phyloP scores from a whole-genome alignment of 192 early-diverging fungal species.

The Coemansia biformis region DNA sequence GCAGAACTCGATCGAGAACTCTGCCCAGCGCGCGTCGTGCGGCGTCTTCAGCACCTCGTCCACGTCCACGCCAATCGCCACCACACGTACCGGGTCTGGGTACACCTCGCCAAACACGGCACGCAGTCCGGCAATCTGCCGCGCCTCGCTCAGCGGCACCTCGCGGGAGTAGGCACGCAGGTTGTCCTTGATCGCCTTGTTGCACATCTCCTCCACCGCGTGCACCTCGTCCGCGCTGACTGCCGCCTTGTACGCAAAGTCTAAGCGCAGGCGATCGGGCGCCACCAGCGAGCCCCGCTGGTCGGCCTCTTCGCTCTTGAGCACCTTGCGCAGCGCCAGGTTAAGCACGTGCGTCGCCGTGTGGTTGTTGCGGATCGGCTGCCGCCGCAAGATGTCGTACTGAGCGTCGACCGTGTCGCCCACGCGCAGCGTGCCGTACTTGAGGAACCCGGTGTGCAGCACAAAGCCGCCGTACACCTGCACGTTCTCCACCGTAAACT shows the following conservation, averaged over 20 bases:
- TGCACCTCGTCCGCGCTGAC: slow-evolving; percentile 63
- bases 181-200: slow-evolving; percentile 71
- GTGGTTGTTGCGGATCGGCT: slow-evolving; percentile 93
- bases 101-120: slow-evolving; percentile 98
- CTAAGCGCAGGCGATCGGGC: slow-evolving; percentile 94
- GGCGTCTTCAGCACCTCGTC: slow-evolving; percentile 80
- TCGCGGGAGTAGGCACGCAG: slow-evolving; percentile 74
- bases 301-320: slow-evolving; percentile 69
- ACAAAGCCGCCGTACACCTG: slow-evolving; percentile 94
- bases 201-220: slow-evolving; percentile 72
- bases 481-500: slow-evolving; percentile 88
- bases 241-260: slow-evolving; percentile 77
- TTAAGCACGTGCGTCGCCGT: slow-evolving; percentile 95
- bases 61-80: slow-evolving; percentile 84
- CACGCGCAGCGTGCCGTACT: slow-evolving; percentile 73
- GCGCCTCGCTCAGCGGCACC: slow-evolving; percentile 74
- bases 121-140: slow-evolving; percentile 84
- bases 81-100: slow-evolving; percentile 95
- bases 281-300: slow-evolving; percentile 96
- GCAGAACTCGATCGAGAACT: slow-evolving; percentile 91
- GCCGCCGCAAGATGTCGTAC: slow-evolving; percentile 86
- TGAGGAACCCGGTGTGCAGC: slow-evolving; percentile 90
- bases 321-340: slow-evolving; percentile 81
- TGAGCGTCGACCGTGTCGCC: slow-evolving; percentile 67
- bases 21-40: slow-evolving; percentile 72